A percentile compares a stretch with the other conserved stretches of the same genome.
Conservation (phyloP, 768 basidiomycete genomes). For the Suillus spraguei region DNA sequence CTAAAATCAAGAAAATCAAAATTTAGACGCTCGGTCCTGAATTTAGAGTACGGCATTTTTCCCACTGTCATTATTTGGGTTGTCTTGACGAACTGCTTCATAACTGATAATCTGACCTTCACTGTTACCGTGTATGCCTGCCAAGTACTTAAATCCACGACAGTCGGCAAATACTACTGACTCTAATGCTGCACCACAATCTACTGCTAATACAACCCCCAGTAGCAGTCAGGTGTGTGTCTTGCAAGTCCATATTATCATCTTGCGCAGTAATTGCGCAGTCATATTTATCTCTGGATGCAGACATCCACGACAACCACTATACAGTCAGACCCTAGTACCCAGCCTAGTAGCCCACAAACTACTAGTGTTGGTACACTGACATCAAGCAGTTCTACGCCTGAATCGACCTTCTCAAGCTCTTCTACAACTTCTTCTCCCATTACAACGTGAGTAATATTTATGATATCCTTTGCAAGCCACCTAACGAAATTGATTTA, state of each 20-base stretch:
- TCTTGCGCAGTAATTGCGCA: neutral
- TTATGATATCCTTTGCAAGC: neutral
- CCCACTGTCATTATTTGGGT: neutral
- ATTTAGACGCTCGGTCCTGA: neutral
- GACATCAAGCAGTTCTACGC: conserved; percentile 4
- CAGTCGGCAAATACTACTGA: neutral
- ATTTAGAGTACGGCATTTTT: neutral
- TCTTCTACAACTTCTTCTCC: conserved; percentile 13
- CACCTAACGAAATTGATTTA: neutral
- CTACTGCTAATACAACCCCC: neutral
- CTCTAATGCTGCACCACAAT: neutral
- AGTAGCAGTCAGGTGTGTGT: conserved; percentile 3
- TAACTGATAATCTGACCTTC: neutral
- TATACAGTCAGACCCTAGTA: neutral
- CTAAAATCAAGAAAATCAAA: neutral
- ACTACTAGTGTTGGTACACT: neutral
- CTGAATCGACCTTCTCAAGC: neutral
- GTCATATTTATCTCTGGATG: neutral
- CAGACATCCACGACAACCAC: conserved; percentile 1
- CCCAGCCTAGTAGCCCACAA: neutral
- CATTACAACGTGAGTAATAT: conserved; percentile 19
- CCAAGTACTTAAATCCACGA: neutral
- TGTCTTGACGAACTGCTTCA: neutral
- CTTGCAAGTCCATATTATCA: neutral
- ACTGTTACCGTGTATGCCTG: neutral